Evolutionary conservation across 2,329 filamentous ascomycete genomes (phyloP).

Genomic region (Parasarocladium wereldwijsianum): DNA sequence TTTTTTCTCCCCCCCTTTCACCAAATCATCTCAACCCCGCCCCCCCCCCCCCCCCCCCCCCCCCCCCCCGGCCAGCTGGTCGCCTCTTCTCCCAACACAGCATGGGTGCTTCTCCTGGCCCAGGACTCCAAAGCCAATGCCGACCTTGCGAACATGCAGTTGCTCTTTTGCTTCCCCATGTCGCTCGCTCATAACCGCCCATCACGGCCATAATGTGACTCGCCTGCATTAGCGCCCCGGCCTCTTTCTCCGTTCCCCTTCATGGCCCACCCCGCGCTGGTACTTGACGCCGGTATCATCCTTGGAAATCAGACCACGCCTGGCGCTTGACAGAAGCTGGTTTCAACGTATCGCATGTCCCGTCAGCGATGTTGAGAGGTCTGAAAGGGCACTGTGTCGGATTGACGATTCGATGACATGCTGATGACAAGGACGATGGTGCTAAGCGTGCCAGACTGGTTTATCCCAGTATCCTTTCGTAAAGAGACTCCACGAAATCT

Average conservation of each 20-base stretch:
- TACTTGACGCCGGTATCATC: too few relatives aligned
- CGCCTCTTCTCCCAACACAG: neutral
- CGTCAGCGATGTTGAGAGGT: neutral
- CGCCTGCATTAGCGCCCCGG: neutral
- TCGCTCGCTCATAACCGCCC: too few relatives aligned
- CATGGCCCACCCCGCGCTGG: neutral
- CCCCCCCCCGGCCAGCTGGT: neutral
- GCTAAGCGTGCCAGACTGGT: too few relatives aligned
- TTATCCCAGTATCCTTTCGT: too few relatives aligned
- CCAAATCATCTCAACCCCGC: too few relatives aligned
- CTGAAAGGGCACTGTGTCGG: too few relatives aligned
- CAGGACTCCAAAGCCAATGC: too few relatives aligned
- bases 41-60: neutral
- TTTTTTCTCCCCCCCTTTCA: neutral
- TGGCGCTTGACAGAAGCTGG: neutral
- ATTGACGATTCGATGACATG: too few relatives aligned
- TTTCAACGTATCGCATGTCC: neutral
- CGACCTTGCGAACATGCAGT: too few relatives aligned
- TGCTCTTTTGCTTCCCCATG: constrained; percentile 2
- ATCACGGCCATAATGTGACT: neutral
- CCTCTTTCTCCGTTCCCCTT: neutral
- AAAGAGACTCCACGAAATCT: too few relatives aligned
- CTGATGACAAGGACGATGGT: too few relatives aligned
- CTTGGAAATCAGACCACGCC: neutral
- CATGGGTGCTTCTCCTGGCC: too few relatives aligned